phyloP scores from a whole-genome alignment of 208 protist species.

The Crithidia bombi region DNA sequence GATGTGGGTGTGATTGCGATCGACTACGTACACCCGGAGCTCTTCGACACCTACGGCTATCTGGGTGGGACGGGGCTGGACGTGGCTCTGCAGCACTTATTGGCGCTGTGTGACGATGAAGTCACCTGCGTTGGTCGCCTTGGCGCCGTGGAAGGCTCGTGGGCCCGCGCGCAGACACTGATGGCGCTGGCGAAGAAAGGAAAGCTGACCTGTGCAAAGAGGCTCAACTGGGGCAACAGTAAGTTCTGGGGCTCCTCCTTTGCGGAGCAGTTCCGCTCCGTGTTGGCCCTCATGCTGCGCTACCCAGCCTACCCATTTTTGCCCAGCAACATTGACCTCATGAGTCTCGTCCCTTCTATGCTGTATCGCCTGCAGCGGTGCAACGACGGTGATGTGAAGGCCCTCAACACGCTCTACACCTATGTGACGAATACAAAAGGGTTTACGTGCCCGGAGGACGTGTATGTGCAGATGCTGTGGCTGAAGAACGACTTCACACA shows the following conservation, averaged over 20 bases:
- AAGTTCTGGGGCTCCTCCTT: slow-evolving; percentile 18
- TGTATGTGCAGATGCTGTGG: slow-evolving; percentile 40
- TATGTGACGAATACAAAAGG: slow-evolving; percentile 22
- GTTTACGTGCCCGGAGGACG: slow-evolving; percentile 21
- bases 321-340: slow-evolving; percentile 20
- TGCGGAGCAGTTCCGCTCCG: slow-evolving; percentile 26
- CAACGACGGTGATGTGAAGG: slow-evolving; percentile 35
- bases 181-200: slow-evolving; percentile 30
- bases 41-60: slow-evolving; percentile 40
- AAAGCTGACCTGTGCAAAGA: slow-evolving; percentile 49
- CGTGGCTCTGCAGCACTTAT: slow-evolving; percentile 42
- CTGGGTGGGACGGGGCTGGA: slow-evolving; percentile 39
- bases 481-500: slow-evolving; percentile 41
- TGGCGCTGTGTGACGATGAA: slow-evolving; percentile 46
- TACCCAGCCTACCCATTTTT: slow-evolving; percentile 40
- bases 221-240: slow-evolving; percentile 41
- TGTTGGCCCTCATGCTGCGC: slow-evolving; percentile 47
- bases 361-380: slow-evolving; percentile 77
- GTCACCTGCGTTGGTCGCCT: slow-evolving; percentile 43
- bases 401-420: slow-evolving; percentile 44
- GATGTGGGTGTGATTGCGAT: slow-evolving; percentile 42
- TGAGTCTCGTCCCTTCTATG: slow-evolving; percentile 56
- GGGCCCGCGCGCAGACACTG: slow-evolving; percentile 40
- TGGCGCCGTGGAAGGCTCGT: slow-evolving; percentile 50
- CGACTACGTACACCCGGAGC: slow-evolving; percentile 41